Evolutionary conservation across 1,284 basidiomycete species (phyloP).

Genomic region (Phylloboletellus chloephorus): DNA sequence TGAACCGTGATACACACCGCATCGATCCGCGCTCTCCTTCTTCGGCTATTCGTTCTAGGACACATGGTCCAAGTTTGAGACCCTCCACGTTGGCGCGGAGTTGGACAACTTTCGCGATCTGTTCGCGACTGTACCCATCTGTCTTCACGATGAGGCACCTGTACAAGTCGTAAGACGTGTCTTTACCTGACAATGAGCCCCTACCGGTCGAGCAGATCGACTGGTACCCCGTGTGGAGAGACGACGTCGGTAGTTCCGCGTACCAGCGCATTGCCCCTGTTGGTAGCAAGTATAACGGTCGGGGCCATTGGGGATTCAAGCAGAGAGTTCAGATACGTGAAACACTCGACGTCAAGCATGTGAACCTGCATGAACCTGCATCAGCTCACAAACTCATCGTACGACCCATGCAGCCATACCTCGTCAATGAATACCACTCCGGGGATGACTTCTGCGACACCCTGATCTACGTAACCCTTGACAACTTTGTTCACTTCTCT

Average conservation of each 20-base stretch:
- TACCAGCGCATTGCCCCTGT: conserved; percentile 88
- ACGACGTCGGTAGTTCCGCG: conserved; percentile 90
- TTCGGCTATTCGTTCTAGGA: conserved; percentile 75
- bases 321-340: conserved; percentile 95
- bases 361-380: conserved; percentile 65
- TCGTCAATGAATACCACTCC: conserved; percentile 99
- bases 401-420: conserved; percentile 42
- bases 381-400: not conserved
- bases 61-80: conserved; percentile 70
- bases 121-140: conserved; percentile 75
- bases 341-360: conserved; percentile 99
- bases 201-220: conserved; percentile 89
- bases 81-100: conserved; percentile 86
- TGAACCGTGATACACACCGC: conserved; percentile 45
- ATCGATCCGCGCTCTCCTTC: conserved; percentile 85
- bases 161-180: conserved; percentile 13
- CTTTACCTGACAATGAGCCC: conserved; percentile 17
- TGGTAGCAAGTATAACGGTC: conserved; percentile 95
- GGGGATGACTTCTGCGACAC: conserved; percentile 95
- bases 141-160: conserved; percentile 97
- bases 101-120: conserved; percentile 85
- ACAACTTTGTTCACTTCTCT: conserved; percentile 98
- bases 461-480: conserved; percentile 95
- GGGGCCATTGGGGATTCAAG: conserved; percentile 96
- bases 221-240: conserved; percentile 89